These are phyloP conservation scores for Dentipellis fragilis DNA, from an alignment of 768 basidiomycete species.

Conservation along the genomic window DNA sequence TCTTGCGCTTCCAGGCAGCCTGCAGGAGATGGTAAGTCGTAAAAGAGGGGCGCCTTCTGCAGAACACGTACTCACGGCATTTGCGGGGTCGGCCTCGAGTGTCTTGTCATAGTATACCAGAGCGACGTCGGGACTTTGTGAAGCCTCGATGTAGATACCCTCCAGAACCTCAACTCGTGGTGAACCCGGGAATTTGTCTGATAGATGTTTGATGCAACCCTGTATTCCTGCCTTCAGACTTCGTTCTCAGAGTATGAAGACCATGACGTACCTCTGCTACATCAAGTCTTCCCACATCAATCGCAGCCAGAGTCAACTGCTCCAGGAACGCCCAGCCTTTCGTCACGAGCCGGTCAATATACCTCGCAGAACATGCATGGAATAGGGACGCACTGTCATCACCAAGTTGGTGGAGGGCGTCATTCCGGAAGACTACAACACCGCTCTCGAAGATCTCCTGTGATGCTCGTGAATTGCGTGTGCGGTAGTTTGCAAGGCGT, in stretches of 20 bases:
- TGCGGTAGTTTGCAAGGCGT: conserved; percentile 24
- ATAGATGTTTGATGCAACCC: conserved; percentile 55
- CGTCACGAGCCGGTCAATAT: background rate
- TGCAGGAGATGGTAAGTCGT: conserved; percentile 13
- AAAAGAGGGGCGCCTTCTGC: background rate
- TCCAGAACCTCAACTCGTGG: conserved; percentile 70
- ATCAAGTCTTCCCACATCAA: conserved; percentile 64
- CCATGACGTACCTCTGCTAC: conserved; percentile 57
- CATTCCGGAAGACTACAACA: conserved; percentile 19
- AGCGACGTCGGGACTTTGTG: conserved; percentile 44
- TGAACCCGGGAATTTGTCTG: conserved; percentile 63
- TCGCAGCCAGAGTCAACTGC: conserved; percentile 66
- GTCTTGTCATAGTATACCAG: conserved; percentile 54
- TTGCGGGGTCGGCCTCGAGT: conserved; percentile 55
- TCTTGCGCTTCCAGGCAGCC: conserved; percentile 76
- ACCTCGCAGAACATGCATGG: conserved; percentile 5
- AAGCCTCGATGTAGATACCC: conserved; percentile 72
- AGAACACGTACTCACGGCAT: conserved; percentile 45
- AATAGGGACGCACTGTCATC: conserved; percentile 20
- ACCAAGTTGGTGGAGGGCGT: conserved; percentile 18
- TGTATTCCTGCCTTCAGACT: conserved; percentile 16
- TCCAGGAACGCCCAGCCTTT: conserved; percentile 77
- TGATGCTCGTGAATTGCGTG: conserved; percentile 21
- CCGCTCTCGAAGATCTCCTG: conserved; percentile 26
- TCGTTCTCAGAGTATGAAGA: background rate